Base-by-base conservation (phyloP, 2,329 filamentous ascomycete species). In the Dactylellina leptospora region DNA sequence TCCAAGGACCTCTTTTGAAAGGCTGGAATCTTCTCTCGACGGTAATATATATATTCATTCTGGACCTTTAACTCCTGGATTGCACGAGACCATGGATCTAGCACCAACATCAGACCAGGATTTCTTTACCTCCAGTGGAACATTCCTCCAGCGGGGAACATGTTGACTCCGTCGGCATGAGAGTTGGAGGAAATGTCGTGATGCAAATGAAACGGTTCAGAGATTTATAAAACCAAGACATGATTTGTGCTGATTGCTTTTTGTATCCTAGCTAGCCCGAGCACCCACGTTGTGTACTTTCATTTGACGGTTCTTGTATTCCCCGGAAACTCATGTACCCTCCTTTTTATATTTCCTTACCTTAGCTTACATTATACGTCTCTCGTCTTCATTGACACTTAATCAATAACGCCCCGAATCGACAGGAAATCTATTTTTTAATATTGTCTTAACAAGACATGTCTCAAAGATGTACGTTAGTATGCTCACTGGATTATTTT, bases 201-300 rank as follows among this genome's bases (percentile, higher is more conserved):
- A 36, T 58, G 22, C 38, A 8, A 11, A 33, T 44, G 38, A 16
- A 58, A 9, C 27, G 23, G 40, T 44, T 44, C 23, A n/a, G n/a
- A n/a, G n/a, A n/a, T n/a, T n/a, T n/a, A n/a, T 51, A 42, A 16
- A 16, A 27, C 25, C 23, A 33, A 28, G 18, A 42, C 16, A 33
- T 45, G n/a, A 36, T 53, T 27, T 47, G 45, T 33, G 44, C 40
- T 62, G 47, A 62, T 62, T 62, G 58, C 33, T 40, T 53, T 38
- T 56, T 66, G 61, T 66, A 50, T 25, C 36, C 51, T 66, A 66
- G 61, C 61, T 51, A 66, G 61, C 61, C 61, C 61, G 61, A 66
- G 33, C 44, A 48, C 54, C 23, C 18, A 33, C 16, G 25, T 33
- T 42, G 20, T 50, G 16, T 42, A 16, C 18, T 45, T 45, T 64